Conservation (phyloP, 768 basidiomycete genomes). For the Phaffia tasmanica region DNA sequence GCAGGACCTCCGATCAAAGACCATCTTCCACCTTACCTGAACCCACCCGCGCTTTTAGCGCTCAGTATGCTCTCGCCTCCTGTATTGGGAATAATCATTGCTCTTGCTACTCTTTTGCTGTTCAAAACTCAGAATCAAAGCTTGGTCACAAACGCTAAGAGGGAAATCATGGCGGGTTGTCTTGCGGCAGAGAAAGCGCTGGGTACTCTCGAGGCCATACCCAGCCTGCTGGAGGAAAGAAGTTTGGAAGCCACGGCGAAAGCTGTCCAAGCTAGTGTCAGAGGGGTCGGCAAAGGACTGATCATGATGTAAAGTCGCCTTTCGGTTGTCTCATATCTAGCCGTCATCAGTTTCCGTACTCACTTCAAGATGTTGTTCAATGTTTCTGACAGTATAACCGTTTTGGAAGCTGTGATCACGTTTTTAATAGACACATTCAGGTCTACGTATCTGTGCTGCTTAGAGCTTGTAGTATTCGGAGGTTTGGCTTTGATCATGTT, state of each 20-base stretch:
- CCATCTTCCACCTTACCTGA: slow-evolving; percentile 66
- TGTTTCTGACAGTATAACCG: slow-evolving; percentile 48
- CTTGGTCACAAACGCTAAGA: slow-evolving; percentile 59
- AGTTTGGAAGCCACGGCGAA: slow-evolving; percentile 69
- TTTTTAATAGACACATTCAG: slow-evolving; percentile 52
- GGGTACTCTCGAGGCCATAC: slow-evolving; percentile 70
- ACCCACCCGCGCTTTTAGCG: slow-evolving; percentile 69
- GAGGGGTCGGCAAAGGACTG: slow-evolving; percentile 62
- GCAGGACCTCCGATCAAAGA: background rate
- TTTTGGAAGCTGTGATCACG: slow-evolving; percentile 77
- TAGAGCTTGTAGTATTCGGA: slow-evolving; percentile 78
- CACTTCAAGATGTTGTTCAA: slow-evolving; percentile 33
- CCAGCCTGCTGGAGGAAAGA: slow-evolving; percentile 73
- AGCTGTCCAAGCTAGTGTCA: slow-evolving; percentile 65
- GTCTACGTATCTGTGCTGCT: slow-evolving; percentile 75
- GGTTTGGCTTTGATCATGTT: slow-evolving; percentile 65
- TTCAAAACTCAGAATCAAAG: slow-evolving; percentile 38
- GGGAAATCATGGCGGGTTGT: slow-evolving; percentile 69
- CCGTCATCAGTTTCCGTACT: slow-evolving; percentile 30
- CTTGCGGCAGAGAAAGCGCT: slow-evolving; percentile 73
- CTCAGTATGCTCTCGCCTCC: slow-evolving; percentile 86
- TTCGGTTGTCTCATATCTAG: too few relatives aligned
- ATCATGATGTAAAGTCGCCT: slow-evolving; percentile 34
- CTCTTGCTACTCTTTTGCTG: slow-evolving; percentile 68
- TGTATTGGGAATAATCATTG: slow-evolving; percentile 74